Evolutionary conservation across 2,329 filamentous ascomycete species (phyloP).

Genomic region (Aureobasidium sp.): DNA sequence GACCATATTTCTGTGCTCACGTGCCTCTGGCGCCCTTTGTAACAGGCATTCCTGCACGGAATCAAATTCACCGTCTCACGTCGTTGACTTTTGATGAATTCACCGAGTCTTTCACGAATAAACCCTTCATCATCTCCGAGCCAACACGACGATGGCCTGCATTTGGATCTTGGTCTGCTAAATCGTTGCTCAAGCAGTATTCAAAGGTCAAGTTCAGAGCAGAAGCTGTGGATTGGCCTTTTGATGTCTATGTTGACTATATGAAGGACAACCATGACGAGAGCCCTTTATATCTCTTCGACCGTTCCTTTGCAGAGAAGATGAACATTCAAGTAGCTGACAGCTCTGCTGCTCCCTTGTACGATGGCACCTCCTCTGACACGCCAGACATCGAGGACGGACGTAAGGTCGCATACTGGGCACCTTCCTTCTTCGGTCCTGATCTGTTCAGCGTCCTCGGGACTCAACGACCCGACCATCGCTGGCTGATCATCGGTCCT

Average conservation of each 20-base stretch:
- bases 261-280: conserved; percentile 76
- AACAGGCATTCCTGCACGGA: conserved; percentile 62
- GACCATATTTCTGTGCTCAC: conserved; percentile 84
- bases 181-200: conserved; percentile 59
- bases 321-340: conserved; percentile 63
- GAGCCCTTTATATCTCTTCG: conserved; percentile 87
- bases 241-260: conserved; percentile 74
- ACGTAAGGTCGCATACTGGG: conserved; percentile 59
- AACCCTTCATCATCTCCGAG: conserved; percentile 78
- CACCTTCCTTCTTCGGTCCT: conserved; percentile 74
- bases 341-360: conserved; percentile 23
- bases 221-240: conserved; percentile 88
- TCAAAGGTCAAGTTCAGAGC: conserved; percentile 68
- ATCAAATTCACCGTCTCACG: conserved; percentile 63
- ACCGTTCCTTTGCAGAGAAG: conserved; percentile 78
- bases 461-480: conserved; percentile 71
- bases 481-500: conserved; percentile 90
- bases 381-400: conserved; percentile 26
- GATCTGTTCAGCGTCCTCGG: conserved; percentile 79
- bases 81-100: conserved; percentile 69
- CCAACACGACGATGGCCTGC: conserved; percentile 79
- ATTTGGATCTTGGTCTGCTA: conserved; percentile 65
- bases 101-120: conserved; percentile 64
- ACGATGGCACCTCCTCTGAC: conserved; percentile 8
- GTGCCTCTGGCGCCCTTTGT: conserved; percentile 61